Conservation (phyloP, 768 basidiomycete species). For the Asterophora parasitica region DNA sequence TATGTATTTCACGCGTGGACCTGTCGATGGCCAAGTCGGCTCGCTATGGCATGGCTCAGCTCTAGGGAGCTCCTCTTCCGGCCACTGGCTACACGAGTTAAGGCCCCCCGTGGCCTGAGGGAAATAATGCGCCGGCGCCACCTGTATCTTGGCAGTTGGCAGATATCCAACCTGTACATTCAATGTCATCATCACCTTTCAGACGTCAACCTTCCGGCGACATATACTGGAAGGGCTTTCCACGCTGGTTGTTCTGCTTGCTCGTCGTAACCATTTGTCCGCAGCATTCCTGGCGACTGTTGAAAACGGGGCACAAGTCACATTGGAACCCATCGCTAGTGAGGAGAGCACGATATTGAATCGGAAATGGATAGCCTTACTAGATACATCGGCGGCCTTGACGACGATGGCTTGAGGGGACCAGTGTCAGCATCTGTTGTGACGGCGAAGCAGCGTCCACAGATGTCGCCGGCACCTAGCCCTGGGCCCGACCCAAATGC, state of each 20-base stretch:
- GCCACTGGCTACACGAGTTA: slow-evolving; percentile 55
- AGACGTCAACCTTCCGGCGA: not conserved
- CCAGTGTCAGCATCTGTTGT: slow-evolving; percentile 46
- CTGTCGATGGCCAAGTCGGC: slow-evolving; percentile 46
- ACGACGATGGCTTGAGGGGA: slow-evolving; percentile 53
- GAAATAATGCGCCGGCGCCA: slow-evolving; percentile 49
- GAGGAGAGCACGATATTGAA: no score
- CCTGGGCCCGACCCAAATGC: slow-evolving; percentile 50
- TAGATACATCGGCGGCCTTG: slow-evolving; percentile 43
- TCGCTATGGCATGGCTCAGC: slow-evolving; percentile 43
- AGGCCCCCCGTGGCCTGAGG: slow-evolving; percentile 48
- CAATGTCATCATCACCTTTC: not conserved
- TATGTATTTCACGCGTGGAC: no score
- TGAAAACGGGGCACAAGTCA: not conserved
- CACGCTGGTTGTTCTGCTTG: slow-evolving; percentile 37
- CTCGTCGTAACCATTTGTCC: slow-evolving; percentile 44
- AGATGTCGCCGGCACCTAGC: slow-evolving; percentile 51
- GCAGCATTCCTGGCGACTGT: slow-evolving; percentile 39
- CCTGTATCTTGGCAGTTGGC: slow-evolving; percentile 57
- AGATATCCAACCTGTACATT: slow-evolving; percentile 51
- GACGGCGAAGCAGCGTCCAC: slow-evolving; percentile 55
- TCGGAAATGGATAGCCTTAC: no score
- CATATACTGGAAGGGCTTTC: slow-evolving; percentile 46
- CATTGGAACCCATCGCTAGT: no score
- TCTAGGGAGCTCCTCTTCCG: no score